These are phyloP conservation scores for Aspergillus eucalypticola DNA, from an alignment of 2,329 filamentous ascomycete species.

Conservation along the genomic window DNA sequence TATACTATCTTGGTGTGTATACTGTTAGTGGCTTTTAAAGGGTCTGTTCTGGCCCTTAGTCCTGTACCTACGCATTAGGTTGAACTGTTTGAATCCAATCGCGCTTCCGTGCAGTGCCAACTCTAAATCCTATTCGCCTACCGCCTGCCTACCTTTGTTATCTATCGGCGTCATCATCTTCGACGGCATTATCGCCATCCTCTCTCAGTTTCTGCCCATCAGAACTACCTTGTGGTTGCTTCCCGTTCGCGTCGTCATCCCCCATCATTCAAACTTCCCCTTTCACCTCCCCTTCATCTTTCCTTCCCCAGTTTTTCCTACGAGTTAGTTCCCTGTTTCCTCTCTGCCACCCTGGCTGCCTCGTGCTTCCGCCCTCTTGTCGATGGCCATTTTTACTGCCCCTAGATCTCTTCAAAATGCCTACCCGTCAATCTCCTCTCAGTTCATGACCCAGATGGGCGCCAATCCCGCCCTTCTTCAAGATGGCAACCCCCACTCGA, in stretches of 20 bases:
- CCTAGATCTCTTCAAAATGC: conserved; percentile 52
- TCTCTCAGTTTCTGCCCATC: background rate
- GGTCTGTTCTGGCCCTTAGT: background rate
- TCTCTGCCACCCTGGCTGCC: background rate
- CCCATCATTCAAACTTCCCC: background rate
- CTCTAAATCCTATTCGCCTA: conserved; percentile 8
- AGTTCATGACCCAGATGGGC: conserved; percentile 25
- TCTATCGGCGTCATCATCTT: conserved; percentile 7
- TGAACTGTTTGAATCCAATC: background rate
- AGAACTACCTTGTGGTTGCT: background rate
- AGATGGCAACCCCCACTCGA: conserved; percentile 34
- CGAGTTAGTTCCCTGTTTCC: too few species aligned
- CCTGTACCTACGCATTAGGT: background rate
- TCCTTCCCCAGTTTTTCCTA: background rate
- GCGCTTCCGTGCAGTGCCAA: conserved; percentile 4
- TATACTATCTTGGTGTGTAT: too few species aligned
- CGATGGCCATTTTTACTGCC: conserved; percentile 48
- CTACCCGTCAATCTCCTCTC: conserved; percentile 29
- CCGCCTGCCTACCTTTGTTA: conserved; percentile 4
- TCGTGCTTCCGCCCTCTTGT: conserved; percentile 8
- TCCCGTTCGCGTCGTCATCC: background rate
- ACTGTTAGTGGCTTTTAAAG: background rate
- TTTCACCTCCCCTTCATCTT: background rate
- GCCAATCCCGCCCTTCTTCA: conserved; percentile 18
- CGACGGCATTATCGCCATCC: background rate